phyloP scores from a whole-genome alignment of 306 rosid genomes.

The Dryas drummondii region DNA sequence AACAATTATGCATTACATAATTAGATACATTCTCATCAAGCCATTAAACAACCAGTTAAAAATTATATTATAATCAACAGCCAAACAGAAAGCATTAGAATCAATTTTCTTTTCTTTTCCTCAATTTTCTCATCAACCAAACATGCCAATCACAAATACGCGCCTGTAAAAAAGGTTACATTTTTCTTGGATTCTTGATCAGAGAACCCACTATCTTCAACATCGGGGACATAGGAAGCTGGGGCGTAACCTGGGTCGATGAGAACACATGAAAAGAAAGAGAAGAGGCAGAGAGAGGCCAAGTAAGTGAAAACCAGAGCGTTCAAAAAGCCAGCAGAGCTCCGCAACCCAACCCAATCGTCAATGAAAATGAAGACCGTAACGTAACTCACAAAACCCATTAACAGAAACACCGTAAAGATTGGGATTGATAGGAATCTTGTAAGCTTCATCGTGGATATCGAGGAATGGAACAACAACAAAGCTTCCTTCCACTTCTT shows the following conservation, averaged over 20 bases:
- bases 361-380: conserved; percentile 69
- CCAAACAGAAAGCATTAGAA: conserved; percentile 20
- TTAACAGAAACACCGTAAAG: conserved; percentile 45
- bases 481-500: background rate
- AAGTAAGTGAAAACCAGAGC: conserved; percentile 50
- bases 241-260: conserved; percentile 76
- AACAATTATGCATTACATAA: background rate
- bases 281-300: conserved; percentile 56
- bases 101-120: background rate
- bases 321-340: conserved; percentile 65
- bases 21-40: background rate
- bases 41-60: background rate
- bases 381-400: conserved; percentile 51
- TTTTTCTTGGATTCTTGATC: conserved; percentile 41
- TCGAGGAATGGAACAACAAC: background rate
- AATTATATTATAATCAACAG: conserved; percentile 7
- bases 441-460: conserved; percentile 36
- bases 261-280: conserved; percentile 69
- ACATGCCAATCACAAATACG: background rate
- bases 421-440: conserved; percentile 58
- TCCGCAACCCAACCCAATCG: conserved; percentile 65
- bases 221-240: conserved; percentile 74
- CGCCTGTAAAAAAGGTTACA: conserved; percentile 43
- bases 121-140: conserved; percentile 17
- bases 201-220: conserved; percentile 42